phyloP scores from a whole-genome alignment of 176 grass and related monocot species.

The Echinochloa phyllopogon region DNA sequence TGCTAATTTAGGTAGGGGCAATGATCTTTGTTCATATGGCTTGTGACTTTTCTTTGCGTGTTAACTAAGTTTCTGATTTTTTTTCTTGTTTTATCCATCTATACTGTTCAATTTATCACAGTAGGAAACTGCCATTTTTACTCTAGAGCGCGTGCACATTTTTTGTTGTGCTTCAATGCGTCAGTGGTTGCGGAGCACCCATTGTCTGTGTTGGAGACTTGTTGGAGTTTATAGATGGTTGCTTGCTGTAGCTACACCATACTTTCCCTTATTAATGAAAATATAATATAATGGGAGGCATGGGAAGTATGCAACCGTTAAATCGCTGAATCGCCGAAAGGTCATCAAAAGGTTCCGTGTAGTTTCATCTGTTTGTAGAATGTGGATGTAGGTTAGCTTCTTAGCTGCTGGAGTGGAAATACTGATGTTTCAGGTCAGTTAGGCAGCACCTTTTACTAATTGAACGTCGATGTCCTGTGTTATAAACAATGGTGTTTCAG shows the following conservation, averaged over 20 bases:
- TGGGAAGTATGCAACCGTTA: background rate
- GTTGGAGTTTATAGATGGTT: background rate
- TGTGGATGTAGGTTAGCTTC: background rate
- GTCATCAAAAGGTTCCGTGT: background rate
- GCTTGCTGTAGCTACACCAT: slow-evolving; percentile 9
- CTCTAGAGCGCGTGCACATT: background rate
- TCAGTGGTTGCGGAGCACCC: background rate
- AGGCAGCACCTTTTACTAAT: background rate
- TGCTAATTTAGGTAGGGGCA: slow-evolving; percentile 3
- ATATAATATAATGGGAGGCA: background rate
- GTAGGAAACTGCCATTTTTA: background rate
- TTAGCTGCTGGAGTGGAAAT: slow-evolving; percentile 9
- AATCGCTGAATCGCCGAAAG: slow-evolving; percentile 3
- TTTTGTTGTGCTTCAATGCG: background rate
- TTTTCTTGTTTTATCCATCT: background rate
- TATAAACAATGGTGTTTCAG: background rate
- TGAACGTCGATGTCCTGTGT: background rate
- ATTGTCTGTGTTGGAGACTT: background rate
- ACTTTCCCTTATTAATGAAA: background rate
- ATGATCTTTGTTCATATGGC: background rate
- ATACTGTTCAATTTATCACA: background rate
- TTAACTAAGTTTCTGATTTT: background rate
- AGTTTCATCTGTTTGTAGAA: background rate
- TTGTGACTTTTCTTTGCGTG: background rate
- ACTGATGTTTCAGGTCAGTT: background rate